Percentiles rank a stretch among this genome's conserved stretches.
Conservation (phyloP, 2,329 filamentous ascomycete species). For the Gaeumannomyces sp. region DNA sequence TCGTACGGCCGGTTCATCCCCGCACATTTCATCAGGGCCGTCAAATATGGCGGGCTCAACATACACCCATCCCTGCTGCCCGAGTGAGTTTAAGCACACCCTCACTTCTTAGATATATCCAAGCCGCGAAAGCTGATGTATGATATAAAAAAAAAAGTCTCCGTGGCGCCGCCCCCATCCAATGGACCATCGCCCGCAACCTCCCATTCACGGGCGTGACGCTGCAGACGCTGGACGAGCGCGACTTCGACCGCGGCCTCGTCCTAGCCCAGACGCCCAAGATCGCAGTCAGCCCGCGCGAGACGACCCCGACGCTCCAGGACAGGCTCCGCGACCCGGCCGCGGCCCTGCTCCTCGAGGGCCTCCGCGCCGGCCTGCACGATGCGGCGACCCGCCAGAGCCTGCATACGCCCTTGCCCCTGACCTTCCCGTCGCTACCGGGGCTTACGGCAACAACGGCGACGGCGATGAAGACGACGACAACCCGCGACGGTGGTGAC, state of each 20-base stretch:
- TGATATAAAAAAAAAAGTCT: constrained; percentile 44
- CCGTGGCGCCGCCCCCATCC: constrained; percentile 78
- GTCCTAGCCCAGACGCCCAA: constrained; percentile 69
- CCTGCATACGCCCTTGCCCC: constrained; percentile 14
- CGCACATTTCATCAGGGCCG: constrained; percentile 59
- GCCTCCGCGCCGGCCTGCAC: constrained; percentile 57
- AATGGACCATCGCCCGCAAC: constrained; percentile 68
- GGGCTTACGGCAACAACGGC: neutral
- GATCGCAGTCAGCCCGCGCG: constrained; percentile 41
- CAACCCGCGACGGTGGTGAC: too few species aligned
- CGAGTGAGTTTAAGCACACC: constrained; percentile 45
- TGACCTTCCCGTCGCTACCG: constrained; percentile 21
- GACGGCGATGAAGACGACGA: too few species aligned
- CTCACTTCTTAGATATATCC: neutral
- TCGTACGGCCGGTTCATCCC: constrained; percentile 93
- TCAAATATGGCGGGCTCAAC: constrained; percentile 83
- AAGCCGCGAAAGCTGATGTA: too few species aligned
- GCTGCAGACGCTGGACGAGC: constrained; percentile 77
- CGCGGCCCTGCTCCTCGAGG: constrained; percentile 62
- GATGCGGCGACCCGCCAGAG: constrained; percentile 43
- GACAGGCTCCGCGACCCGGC: constrained; percentile 54
- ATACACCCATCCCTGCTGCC: constrained; percentile 89
- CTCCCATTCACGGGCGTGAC: constrained; percentile 64
- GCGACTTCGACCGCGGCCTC: constrained; percentile 70
- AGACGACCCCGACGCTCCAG: constrained; percentile 40